Percentiles rank a stretch among this genome's conserved stretches.
Evolutionary conservation across 345 rosid genomes (phyloP).

Genomic region (Camelina neglecta): DNA sequence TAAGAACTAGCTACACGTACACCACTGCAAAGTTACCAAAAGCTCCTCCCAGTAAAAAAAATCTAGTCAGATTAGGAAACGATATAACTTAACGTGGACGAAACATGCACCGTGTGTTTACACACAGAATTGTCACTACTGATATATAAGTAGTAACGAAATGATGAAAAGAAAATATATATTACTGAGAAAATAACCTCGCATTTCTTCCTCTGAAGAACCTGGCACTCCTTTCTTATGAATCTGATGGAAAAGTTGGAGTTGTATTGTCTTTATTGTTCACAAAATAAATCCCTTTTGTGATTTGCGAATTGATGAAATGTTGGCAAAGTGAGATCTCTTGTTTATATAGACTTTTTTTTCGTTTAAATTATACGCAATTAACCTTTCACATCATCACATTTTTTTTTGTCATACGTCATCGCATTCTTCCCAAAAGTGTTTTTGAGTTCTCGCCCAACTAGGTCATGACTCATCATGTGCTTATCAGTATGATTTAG

Average conservation of each 20-base stretch:
- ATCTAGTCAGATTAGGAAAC: no score
- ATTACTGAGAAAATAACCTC: not conserved
- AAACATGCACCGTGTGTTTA: no score
- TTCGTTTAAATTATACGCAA: not conserved
- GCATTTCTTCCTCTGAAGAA: not conserved
- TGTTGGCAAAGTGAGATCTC: not conserved
- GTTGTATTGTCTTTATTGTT: not conserved
- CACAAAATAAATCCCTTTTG: not conserved
- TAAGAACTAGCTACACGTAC: no score
- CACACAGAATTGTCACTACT: no score
- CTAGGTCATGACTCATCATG: not conserved
- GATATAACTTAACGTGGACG: no score
- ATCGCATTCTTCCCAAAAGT: not conserved
- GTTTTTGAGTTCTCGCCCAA: not conserved
- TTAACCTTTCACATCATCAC: not conserved
- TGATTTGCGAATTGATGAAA: not conserved
- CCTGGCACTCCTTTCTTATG: not conserved
- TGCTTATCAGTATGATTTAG: not conserved
- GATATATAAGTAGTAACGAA: no score
- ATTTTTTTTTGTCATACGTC: not conserved
- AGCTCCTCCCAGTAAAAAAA: no score
- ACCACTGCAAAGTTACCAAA: no score
- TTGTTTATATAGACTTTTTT: not conserved
- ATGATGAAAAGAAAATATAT: not conserved
- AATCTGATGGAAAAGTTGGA: not conserved